phyloP scores from a whole-genome alignment of 345 rosid genomes.

The Limnanthes douglasii region DNA sequence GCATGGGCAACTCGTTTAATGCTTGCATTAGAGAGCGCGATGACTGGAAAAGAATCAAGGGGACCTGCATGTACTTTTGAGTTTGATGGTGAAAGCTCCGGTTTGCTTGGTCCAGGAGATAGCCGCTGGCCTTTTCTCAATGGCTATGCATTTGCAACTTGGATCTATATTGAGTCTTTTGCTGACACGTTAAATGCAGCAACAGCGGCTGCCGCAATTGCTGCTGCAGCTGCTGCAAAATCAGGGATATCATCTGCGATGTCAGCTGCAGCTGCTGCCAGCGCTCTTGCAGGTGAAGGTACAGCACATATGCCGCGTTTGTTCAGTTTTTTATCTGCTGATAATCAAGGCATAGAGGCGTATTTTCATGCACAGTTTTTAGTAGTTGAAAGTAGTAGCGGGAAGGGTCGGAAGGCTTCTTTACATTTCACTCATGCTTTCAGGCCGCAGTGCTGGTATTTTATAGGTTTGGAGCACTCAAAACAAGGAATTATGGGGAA shows the following conservation, averaged over 20 bases:
- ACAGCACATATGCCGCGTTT: slow-evolving; percentile 96
- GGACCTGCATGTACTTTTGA: slow-evolving; percentile 92
- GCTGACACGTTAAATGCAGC: slow-evolving; percentile 96
- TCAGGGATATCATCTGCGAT: slow-evolving; percentile 97
- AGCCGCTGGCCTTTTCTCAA: slow-evolving; percentile 95
- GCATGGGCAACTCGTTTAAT: slow-evolving; percentile 63
- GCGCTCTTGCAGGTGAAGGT: slow-evolving; percentile 99
- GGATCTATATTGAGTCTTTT: slow-evolving; percentile 98
- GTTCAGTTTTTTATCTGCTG: slow-evolving; percentile 94
- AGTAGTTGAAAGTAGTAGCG: slow-evolving; percentile 93
- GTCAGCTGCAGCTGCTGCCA: slow-evolving; percentile 99
- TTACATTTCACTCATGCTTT: slow-evolving; percentile 98
- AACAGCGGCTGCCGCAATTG: slow-evolving; percentile 95
- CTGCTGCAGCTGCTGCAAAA: slow-evolving; percentile 95
- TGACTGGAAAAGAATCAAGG: slow-evolving; percentile 86
- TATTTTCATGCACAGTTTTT: slow-evolving; percentile 97
- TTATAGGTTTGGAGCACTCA: slow-evolving; percentile 86
- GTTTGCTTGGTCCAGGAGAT: slow-evolving; percentile 99
- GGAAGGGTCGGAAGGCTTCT: slow-evolving; percentile 88
- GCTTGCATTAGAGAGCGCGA: slow-evolving; percentile 79
- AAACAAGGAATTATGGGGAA: slow-evolving; percentile 86
- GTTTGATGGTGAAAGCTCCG: slow-evolving; percentile 99
- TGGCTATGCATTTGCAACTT: slow-evolving; percentile 93
- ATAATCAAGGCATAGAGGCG: slow-evolving; percentile 95
- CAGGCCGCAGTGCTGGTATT: slow-evolving; percentile 98